phyloP scores from a whole-genome alignment of 345 rosid species.

The Hypericum androsaemum region DNA sequence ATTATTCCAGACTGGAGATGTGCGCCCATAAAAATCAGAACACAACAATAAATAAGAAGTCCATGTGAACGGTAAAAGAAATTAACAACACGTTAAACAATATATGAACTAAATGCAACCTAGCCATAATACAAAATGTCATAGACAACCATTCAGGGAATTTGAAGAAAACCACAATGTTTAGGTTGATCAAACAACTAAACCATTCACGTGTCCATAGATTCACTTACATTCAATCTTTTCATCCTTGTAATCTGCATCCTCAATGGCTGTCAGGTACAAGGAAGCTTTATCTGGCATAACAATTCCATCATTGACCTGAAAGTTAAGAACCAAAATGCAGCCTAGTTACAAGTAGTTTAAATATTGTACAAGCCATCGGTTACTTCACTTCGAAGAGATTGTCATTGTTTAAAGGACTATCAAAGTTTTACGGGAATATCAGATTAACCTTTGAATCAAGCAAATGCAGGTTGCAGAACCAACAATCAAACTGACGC shows the following conservation, averaged over 20 bases:
- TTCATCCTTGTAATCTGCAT: conserved; percentile 90
- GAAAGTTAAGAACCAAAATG: conserved; percentile 1
- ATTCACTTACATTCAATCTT: conserved; percentile 78
- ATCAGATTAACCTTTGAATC: neutral
- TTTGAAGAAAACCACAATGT: too few relatives aligned
- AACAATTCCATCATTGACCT: conserved; percentile 75
- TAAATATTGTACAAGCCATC: too few relatives aligned
- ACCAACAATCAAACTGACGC: neutral
- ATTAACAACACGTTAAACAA: too few relatives aligned
- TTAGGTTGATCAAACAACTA: too few relatives aligned
- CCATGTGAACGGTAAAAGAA: too few relatives aligned
- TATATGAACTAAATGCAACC: too few relatives aligned
- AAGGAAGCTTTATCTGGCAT: conserved; percentile 93
- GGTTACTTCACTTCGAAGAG: too few relatives aligned
- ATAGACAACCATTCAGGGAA: too few relatives aligned
- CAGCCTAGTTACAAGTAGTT: too few relatives aligned
- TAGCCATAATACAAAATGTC: too few relatives aligned
- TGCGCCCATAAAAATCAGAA: neutral
- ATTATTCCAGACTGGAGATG: conserved; percentile 67
- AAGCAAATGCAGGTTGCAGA: neutral
- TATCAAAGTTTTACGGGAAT: neutral
- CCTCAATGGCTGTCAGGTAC: conserved; percentile 83
- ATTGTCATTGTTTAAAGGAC: too few relatives aligned
- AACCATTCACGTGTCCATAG: neutral
- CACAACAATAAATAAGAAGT: conserved; percentile 5